Percentiles rank a stretch among this genome's conserved stretches.
Evolutionary conservation across 176 grass and related monocot species (phyloP).

Genomic region (Otatea glauca): DNA sequence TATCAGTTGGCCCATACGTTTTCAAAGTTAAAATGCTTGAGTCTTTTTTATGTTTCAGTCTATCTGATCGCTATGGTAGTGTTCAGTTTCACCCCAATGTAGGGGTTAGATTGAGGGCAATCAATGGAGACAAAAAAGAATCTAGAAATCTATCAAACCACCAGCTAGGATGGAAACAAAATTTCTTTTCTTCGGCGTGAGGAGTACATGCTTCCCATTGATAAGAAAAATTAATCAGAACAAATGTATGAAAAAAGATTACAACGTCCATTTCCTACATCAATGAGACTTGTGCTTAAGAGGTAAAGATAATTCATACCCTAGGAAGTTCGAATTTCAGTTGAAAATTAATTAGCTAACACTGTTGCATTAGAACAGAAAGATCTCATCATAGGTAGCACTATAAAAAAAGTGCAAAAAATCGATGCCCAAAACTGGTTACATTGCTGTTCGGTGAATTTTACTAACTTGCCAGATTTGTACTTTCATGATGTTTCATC

Average conservation of each 20-base stretch:
- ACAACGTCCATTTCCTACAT: background rate
- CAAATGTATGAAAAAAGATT: background rate
- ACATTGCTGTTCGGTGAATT: background rate
- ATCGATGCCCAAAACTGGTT: background rate
- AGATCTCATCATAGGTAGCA: background rate
- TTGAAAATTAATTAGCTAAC: background rate
- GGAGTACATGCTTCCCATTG: background rate
- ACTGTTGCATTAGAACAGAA: background rate
- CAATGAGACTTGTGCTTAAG: background rate
- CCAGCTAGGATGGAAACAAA: background rate
- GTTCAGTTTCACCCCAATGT: background rate
- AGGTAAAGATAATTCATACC: background rate
- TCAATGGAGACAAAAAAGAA: background rate
- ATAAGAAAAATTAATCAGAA: background rate
- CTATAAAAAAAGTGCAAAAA: too few species aligned
- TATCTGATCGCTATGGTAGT: constrained; percentile 12
- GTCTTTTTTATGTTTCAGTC: background rate
- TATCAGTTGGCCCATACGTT: background rate
- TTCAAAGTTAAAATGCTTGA: background rate
- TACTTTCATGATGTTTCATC: background rate
- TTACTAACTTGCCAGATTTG: background rate
- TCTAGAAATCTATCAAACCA: background rate
- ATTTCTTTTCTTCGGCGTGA: background rate
- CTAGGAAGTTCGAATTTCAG: background rate
- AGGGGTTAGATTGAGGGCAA: constrained; percentile 1